These are phyloP conservation scores for Alternaria solani DNA, from an alignment of 2,329 filamentous ascomycete species.

Conservation along the genomic window DNA sequence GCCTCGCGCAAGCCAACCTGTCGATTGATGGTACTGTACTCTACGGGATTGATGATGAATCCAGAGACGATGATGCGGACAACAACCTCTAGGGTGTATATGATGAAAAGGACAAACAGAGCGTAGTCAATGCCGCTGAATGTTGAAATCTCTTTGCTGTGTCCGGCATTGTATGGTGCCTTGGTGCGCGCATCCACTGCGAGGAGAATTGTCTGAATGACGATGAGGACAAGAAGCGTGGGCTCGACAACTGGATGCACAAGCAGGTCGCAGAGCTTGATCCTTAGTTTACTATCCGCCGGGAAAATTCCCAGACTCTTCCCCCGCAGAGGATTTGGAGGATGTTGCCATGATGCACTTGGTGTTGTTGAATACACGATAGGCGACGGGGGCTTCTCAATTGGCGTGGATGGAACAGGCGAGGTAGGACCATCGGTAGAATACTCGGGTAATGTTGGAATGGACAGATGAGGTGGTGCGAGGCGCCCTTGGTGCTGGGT, in stretches of 20 bases:
- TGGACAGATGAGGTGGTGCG: slow-evolving; percentile 58
- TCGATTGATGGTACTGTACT: slow-evolving; percentile 90
- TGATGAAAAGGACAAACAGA: slow-evolving; percentile 80
- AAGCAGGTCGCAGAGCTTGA: slow-evolving; percentile 79
- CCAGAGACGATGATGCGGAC: slow-evolving; percentile 92
- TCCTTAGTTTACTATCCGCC: slow-evolving; percentile 76
- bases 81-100: slow-evolving; percentile 87
- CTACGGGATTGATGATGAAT: slow-evolving; percentile 85
- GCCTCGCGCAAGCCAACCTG: slow-evolving; percentile 76
- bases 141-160: slow-evolving; percentile 67
- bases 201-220: slow-evolving; percentile 87
- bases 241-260: slow-evolving; percentile 90
- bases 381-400: slow-evolving; percentile 52
- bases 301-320: slow-evolving; percentile 86
- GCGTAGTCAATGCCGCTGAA: slow-evolving; percentile 78
- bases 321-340: slow-evolving; percentile 81
- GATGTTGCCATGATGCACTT: slow-evolving; percentile 54
- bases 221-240: slow-evolving; percentile 82
- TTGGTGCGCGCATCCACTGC: slow-evolving; percentile 80
- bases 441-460: slow-evolving; percentile 62
- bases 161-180: slow-evolving; percentile 66
- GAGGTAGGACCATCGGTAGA: slow-evolving; percentile 53
- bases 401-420: slow-evolving; percentile 36
- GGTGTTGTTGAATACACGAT: slow-evolving; percentile 25
- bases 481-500: slow-evolving; percentile 63